Evolutionary conservation across 164 flowering plant species (phyloP), one percentile per base, ranked within the genome.

Genomic region (Protea cynaroides): DNA sequence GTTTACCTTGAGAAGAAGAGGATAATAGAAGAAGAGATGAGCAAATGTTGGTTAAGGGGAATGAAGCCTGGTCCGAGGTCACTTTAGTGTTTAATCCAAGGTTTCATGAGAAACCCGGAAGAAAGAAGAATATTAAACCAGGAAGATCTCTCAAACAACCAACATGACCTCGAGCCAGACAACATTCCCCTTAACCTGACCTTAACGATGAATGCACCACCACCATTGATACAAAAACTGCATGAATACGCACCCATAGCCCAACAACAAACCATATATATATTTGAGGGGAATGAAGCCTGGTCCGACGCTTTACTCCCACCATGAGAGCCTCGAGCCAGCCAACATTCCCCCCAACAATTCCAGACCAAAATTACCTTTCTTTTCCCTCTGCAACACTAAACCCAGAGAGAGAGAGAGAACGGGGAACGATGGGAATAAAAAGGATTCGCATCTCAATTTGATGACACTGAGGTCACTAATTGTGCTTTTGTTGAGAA

Each of bases 271-370:
- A 3, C 5, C 34, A 69, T 64, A 17, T 50, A 37, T 25, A 29
- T 36, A 3, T 64, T 81, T 84, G 90, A 79, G 82, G 76, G 90
- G 90, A 82, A 83, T 85, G 90, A 85, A 85, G 90, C 87, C 87
- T 85, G 90, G 90, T 85, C 90, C 90, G 90, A 82, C 57, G 84
- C 83, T 68, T 40, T 23, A 50, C 37, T 52, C 55, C 21, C 24
- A 29, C 10, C 6, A 37, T 58, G 61, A 70, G 75, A 59, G 74
- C 82, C 61, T 81, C 85, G 82, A 79, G 82, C 81, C 82, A 81
- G 81, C 76, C 85, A 79, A 79, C 82, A 81, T 79, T 79, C 85
- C 82, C 78, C 81, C 67, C 82, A 79, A 78, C 74, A 64, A 58
- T 37, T 59, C 24, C 25, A 63, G 10, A 63, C 24, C 56, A 59